Evolutionary conservation across 2,329 filamentous ascomycete genomes (phyloP), one percentile per base, ranked within the genome.

Genomic region (Aspergillus persii): DNA sequence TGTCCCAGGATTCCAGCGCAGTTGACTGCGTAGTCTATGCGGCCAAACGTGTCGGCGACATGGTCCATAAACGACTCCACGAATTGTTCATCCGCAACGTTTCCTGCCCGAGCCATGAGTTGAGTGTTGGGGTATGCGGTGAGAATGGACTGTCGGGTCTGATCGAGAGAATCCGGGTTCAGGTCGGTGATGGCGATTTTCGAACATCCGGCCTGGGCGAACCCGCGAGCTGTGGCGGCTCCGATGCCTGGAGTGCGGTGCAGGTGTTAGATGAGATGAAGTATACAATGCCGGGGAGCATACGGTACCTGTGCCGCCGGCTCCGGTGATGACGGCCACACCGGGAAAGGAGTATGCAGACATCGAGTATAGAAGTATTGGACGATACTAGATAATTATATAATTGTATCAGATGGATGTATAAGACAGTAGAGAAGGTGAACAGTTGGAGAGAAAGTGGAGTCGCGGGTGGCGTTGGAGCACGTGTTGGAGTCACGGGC

Each of bases 1-100:
- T 65, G 51, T 7, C 70, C 68, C 11, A 72, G 51, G 65, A 86
- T 77, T 0, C 84, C 84, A 0, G 84, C 84, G 54, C 83, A 85
- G 58, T 83, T 83, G 6, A 86, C 80, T 0, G 79, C 79, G 66
- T 86, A 86, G 65, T 86, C 84, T 3, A 86, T 67, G 7, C 83
- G 79, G 0, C 70, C 69, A 58, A 83, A 83, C 0, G 63, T 62
- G 4, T 69, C 68, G 0, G 74, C 68, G 1, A 74, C 69, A 8
- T 58, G 29, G 5, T 46, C 33, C 11, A 66, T 39, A 18, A 83
- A 76, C 0, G 66, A 66, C 3, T 74, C 69, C 27, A 80, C 76
- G 60, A 81, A 84, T 0, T 54, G 54, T 49, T 82, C 78, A 27
- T 82, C 76, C 0, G 82, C 74, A 23, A 86, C 71, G 54, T 85